Conservation (phyloP, 768 basidiomycete genomes). For the Trametes villosa region DNA sequence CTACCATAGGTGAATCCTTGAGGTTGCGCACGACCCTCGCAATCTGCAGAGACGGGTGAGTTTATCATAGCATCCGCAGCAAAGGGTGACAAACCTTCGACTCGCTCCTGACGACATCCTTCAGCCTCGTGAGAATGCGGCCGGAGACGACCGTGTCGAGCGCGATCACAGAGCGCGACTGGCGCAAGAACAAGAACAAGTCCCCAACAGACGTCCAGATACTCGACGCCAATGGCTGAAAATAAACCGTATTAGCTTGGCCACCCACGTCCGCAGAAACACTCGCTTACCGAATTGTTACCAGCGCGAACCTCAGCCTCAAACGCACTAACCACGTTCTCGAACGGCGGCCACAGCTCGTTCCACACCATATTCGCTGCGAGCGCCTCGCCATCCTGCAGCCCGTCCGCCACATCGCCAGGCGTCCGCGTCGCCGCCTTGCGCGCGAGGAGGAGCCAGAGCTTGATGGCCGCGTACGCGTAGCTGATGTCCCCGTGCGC, state of each 20-base stretch:
- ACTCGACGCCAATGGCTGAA: slow-evolving; percentile 56
- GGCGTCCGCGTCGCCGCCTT: slow-evolving; percentile 28
- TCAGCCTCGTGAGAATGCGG: slow-evolving; percentile 54
- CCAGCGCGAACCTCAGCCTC: slow-evolving; percentile 52
- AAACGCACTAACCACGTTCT: slow-evolving; percentile 52
- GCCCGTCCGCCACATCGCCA: not conserved
- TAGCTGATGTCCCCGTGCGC: slow-evolving; percentile 66
- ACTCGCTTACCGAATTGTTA: slow-evolving; percentile 30
- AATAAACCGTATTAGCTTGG: not conserved
- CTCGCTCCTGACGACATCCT: slow-evolving; percentile 50
- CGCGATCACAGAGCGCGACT: slow-evolving; percentile 55
- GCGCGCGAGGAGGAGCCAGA: slow-evolving; percentile 68
- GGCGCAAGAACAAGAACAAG: slow-evolving; percentile 63
- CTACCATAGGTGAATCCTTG: slow-evolving; percentile 54
- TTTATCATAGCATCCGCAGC: not conserved
- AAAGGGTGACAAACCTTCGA: slow-evolving; percentile 48
- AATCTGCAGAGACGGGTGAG: slow-evolving; percentile 46
- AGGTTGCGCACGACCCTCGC: slow-evolving; percentile 55
- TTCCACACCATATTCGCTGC: slow-evolving; percentile 63
- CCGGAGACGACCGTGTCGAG: slow-evolving; percentile 58
- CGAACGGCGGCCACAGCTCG: slow-evolving; percentile 76
- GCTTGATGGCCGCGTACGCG: slow-evolving; percentile 68
- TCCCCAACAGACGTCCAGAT: slow-evolving; percentile 67
- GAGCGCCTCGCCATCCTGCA: slow-evolving; percentile 23
- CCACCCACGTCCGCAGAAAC: not conserved